A percentile compares a stretch with the other conserved stretches of the same genome.
Evolutionary conservation across 495 filamentous ascomycete species (phyloP).

Genomic region (Lepraria neglecta): DNA sequence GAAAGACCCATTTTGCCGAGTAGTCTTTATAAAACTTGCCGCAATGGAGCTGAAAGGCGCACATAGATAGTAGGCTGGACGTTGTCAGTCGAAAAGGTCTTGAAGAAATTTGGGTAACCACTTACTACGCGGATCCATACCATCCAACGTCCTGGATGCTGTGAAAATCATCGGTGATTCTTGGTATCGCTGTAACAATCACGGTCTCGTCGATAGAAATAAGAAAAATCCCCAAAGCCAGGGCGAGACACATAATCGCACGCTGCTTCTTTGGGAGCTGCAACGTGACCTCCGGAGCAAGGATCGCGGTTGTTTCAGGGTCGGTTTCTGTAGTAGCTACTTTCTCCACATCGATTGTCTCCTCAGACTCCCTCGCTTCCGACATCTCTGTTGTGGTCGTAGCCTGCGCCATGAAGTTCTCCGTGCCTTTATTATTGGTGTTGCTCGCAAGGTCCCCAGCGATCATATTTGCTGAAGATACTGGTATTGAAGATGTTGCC

Average conservation of each 20-base stretch:
- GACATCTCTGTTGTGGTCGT: background rate
- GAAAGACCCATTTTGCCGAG: conserved; percentile 38
- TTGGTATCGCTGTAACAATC: conserved; percentile 39
- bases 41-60: conserved; percentile 43
- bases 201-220: conserved; percentile 20
- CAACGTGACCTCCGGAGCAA: background rate
- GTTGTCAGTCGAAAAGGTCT: conserved; percentile 56
- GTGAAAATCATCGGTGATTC: conserved; percentile 43
- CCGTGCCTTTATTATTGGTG: background rate
- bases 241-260: background rate
- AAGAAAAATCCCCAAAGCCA: background rate
- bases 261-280: background rate
- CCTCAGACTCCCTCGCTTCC: background rate
- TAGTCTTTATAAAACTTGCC: conserved; percentile 48
- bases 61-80: conserved; percentile 46
- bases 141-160: conserved; percentile 39
- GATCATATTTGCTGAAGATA: background rate
- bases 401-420: background rate
- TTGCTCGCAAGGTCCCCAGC: background rate
- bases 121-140: conserved; percentile 56
- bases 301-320: background rate
- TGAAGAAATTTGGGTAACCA: conserved; percentile 60
- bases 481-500: background rate
- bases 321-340: background rate
- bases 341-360: background rate